phyloP scores from a whole-genome alignment of 2,329 filamentous ascomycete species.

The Nannizziopsis barbatae region DNA sequence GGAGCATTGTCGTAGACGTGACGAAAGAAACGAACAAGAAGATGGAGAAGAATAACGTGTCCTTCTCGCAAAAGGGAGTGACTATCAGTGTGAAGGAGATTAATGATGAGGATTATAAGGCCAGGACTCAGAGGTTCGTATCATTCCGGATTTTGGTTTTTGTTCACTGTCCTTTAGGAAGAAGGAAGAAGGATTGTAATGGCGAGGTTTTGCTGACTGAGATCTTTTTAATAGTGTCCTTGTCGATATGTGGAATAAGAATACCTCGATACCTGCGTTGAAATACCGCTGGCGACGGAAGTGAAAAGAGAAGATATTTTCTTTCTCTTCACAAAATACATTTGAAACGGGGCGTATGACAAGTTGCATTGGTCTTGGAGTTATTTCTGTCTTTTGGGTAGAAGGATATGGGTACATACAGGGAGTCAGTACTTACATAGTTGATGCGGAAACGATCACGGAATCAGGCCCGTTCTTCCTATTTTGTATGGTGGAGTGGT shows the following conservation, averaged over 20 bases:
- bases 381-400: no score
- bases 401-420: no score
- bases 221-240: conserved; percentile 28
- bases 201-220: not conserved
- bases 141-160: no score
- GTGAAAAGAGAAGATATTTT: not conserved
- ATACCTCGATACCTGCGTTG: not conserved
- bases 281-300: conserved; percentile 3
- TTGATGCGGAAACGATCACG: no score
- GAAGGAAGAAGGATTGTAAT: no score
- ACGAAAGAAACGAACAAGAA: conserved; percentile 46
- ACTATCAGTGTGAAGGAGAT: conserved; percentile 51
- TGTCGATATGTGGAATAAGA: conserved; percentile 36
- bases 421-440: no score
- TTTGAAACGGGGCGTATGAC: no score
- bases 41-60: conserved; percentile 54
- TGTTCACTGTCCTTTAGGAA: no score
- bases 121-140: conserved; percentile 46
- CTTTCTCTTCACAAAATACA: no score
- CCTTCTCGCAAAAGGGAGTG: conserved; percentile 49
- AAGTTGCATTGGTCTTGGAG: no score
- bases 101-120: conserved; percentile 47
- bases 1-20: conserved; percentile 49
- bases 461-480: no score
- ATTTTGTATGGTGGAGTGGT: no score